Evolutionary conservation across 257 asterid species (phyloP).

Genomic region (Jaltomata sinuosa): DNA sequence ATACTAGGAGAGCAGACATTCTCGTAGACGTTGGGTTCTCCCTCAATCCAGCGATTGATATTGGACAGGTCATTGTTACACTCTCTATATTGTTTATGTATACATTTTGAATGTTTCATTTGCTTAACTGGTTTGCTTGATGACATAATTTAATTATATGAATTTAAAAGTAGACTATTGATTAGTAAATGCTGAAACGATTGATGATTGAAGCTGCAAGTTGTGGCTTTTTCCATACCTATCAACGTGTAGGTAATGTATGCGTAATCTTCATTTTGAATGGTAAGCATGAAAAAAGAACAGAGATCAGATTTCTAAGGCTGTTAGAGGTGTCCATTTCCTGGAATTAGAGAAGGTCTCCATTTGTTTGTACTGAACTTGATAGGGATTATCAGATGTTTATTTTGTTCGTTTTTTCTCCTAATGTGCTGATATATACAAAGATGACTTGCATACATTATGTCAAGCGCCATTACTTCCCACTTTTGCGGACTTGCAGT

Average conservation of each 20-base stretch:
- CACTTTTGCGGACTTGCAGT: neutral
- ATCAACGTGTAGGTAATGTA: neutral
- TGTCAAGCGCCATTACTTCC: neutral
- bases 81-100: neutral
- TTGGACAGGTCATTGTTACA: slow-evolving; percentile 64
- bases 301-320: neutral
- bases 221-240: neutral
- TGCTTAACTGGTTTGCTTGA: neutral
- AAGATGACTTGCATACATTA: neutral
- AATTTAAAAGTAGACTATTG: neutral
- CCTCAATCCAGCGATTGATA: slow-evolving; percentile 92
- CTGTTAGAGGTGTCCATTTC: too few species aligned
- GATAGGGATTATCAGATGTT: neutral
- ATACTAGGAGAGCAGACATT: slow-evolving; percentile 75
- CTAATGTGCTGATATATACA: neutral
- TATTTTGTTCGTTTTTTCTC: neutral
- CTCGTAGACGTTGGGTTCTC: slow-evolving; percentile 84
- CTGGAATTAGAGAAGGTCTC: neutral
- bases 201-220: neutral
- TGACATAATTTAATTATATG: neutral
- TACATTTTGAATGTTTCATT: neutral
- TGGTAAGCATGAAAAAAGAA: neutral
- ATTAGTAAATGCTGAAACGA: neutral
- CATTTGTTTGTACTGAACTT: neutral
- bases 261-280: neutral